Conservation (phyloP, 805 yeast genomes). For the Nakazawaea wyomingensis region DNA sequence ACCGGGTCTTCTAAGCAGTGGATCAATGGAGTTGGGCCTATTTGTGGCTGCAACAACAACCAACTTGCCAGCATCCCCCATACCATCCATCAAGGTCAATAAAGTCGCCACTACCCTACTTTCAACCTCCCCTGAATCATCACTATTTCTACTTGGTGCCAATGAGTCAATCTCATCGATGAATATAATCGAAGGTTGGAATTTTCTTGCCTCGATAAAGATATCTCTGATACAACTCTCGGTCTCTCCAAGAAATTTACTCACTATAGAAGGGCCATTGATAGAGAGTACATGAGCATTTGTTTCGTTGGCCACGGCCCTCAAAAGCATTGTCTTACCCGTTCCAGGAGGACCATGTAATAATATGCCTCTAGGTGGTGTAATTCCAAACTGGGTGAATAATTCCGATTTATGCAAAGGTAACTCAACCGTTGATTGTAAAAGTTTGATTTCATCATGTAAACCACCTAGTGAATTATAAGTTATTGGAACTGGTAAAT, state of each 20-base stretch:
- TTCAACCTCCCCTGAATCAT: slow-evolving; percentile 88
- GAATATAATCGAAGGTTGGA: slow-evolving; percentile 82
- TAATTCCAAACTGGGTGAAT: slow-evolving; percentile 78
- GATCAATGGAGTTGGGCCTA: slow-evolving; percentile 62
- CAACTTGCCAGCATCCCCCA: slow-evolving; percentile 57
- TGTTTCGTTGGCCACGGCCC: slow-evolving; percentile 73
- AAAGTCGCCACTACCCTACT: slow-evolving; percentile 86
- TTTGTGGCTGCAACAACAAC: slow-evolving; percentile 73
- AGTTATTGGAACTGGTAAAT: slow-evolving; percentile 35
- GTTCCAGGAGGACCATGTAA: slow-evolving; percentile 98
- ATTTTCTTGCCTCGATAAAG: slow-evolving; percentile 79
- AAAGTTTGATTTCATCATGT: slow-evolving; percentile 48
- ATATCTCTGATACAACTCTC: slow-evolving; percentile 78
- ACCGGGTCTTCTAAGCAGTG: slow-evolving; percentile 80
- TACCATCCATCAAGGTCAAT: slow-evolving; percentile 74
- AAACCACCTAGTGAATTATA: slow-evolving; percentile 78
- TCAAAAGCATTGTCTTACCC: slow-evolving; percentile 85
- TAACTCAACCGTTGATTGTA: slow-evolving; percentile 66
- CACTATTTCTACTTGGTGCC: slow-evolving; percentile 78
- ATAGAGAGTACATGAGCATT: slow-evolving; percentile 82
- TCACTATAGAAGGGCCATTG: slow-evolving; percentile 87
- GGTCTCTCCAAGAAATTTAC: slow-evolving; percentile 92
- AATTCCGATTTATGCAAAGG: slow-evolving; percentile 76
- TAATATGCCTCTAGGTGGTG: slow-evolving; percentile 89
- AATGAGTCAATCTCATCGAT: slow-evolving; percentile 93